Conservation (phyloP, 1,284 basidiomycete species). For the Porodaedalea pini region DNA sequence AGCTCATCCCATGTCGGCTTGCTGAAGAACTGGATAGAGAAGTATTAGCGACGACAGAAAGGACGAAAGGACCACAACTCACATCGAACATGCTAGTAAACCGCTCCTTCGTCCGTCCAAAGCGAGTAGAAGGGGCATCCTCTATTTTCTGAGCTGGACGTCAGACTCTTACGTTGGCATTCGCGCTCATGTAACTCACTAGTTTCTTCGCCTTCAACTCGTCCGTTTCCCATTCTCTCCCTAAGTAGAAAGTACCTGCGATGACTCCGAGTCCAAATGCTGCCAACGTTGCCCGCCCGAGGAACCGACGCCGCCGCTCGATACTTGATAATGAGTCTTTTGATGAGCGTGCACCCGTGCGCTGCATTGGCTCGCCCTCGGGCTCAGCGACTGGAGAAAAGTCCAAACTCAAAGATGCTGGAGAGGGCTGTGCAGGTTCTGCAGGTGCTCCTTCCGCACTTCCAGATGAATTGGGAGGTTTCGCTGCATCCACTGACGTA, state of each 20-base stretch:
- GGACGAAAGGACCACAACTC: constrained; percentile 29
- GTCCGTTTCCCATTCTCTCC: constrained; percentile 57
- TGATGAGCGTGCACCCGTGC: constrained; percentile 71
- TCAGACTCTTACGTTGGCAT: constrained; percentile 5
- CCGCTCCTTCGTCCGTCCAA: constrained; percentile 56
- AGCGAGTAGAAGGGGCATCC: constrained; percentile 54
- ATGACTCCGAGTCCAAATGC: constrained; percentile 50
- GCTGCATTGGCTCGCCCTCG: constrained; percentile 32
- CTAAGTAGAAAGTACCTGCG: constrained; percentile 52
- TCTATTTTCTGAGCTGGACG: constrained; percentile 43
- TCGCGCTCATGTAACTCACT: constrained; percentile 37
- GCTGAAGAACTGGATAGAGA: constrained; percentile 67
- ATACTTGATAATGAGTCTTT: constrained; percentile 69
- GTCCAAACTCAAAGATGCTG: constrained; percentile 44
- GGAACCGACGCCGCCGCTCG: constrained; percentile 59
- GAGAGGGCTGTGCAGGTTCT: constrained; percentile 9
- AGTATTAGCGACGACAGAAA: not conserved
- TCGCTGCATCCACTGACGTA: not conserved
- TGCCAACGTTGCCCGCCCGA: constrained; percentile 47
- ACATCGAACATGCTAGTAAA: constrained; percentile 65
- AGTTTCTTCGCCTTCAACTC: constrained; percentile 51
- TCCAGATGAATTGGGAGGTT: constrained; percentile 7
- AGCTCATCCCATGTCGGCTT: constrained; percentile 92
- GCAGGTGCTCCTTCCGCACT: constrained; percentile 2
- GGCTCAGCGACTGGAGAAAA: constrained; percentile 46